phyloP scores from a whole-genome alignment of 2,329 filamentous ascomycete species.

The Fusarium succisae region DNA sequence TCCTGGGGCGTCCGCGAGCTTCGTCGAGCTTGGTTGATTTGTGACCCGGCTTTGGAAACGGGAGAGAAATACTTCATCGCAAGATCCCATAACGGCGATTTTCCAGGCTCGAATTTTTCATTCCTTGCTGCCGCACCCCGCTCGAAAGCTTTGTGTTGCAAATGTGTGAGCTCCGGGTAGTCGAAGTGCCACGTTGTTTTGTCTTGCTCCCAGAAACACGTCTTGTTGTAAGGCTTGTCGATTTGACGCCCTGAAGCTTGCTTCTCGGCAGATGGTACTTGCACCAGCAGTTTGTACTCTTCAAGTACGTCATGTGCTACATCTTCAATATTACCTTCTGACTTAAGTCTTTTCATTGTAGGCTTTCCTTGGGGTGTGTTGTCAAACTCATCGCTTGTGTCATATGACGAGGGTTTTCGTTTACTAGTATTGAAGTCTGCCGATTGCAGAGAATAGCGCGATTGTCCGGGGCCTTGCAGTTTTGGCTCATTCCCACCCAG shows the following conservation, averaged over 20 bases:
- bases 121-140: slow-evolving; percentile 59
- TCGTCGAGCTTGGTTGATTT: slow-evolving; percentile 7
- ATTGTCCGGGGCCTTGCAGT: slow-evolving; percentile 22
- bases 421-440: slow-evolving; percentile 62
- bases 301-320: slow-evolving; percentile 49
- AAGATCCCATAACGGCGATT: slow-evolving; percentile 62
- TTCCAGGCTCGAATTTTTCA: slow-evolving; percentile 64
- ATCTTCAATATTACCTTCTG: slow-evolving; percentile 54
- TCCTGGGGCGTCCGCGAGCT: slow-evolving; percentile 27
- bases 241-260: slow-evolving; percentile 65
- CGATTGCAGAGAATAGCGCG: slow-evolving; percentile 40
- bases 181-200: slow-evolving; percentile 66
- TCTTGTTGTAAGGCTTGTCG: slow-evolving; percentile 65
- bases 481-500: slow-evolving; percentile 58
- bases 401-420: slow-evolving; percentile 59
- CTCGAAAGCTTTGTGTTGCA: slow-evolving; percentile 65
- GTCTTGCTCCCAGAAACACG: slow-evolving; percentile 67
- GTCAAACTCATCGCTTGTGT: slow-evolving; percentile 63
- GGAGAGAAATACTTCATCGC: slow-evolving; percentile 69
- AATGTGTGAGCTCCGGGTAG: slow-evolving; percentile 71
- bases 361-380: slow-evolving; percentile 53
- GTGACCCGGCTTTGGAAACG: slow-evolving; percentile 36
- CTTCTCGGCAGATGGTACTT: slow-evolving; percentile 59
- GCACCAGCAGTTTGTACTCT: slow-evolving; percentile 58
- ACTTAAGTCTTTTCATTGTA: slow-evolving; percentile 65